These are phyloP conservation scores for Solanum infundibuliforme DNA, from an alignment of 257 asterid genomes.

Conservation along the genomic window DNA sequence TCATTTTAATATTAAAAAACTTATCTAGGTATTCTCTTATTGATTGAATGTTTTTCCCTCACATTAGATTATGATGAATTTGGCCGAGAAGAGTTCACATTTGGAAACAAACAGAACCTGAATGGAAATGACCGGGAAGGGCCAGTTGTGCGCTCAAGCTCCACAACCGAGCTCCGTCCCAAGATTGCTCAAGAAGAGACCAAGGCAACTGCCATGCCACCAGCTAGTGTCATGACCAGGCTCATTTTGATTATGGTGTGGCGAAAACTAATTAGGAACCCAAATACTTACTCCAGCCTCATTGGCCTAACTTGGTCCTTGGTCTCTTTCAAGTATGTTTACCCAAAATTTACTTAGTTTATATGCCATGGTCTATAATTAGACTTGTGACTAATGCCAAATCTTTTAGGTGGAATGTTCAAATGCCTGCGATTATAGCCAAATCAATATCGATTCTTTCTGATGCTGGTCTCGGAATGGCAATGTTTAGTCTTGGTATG, in stretches of 20 bases:
- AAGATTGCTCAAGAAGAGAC: slow-evolving; percentile 23
- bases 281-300: slow-evolving; percentile 39
- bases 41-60: neutral
- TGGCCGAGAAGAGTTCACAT: slow-evolving; percentile 50
- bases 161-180: slow-evolving; percentile 79
- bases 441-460: slow-evolving; percentile 33
- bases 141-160: slow-evolving; percentile 71
- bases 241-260: slow-evolving; percentile 41
- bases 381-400: neutral
- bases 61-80: slow-evolving; percentile 70
- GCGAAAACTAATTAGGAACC: slow-evolving; percentile 36
- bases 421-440: slow-evolving; percentile 37
- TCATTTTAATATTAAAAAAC: neutral
- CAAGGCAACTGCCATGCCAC: slow-evolving; percentile 31
- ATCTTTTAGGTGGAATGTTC: slow-evolving; percentile 27
- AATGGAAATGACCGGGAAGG: slow-evolving; percentile 28
- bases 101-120: slow-evolving; percentile 21
- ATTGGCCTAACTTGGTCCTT: slow-evolving; percentile 35
- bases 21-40: neutral
- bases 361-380: neutral
- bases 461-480: slow-evolving; percentile 50
- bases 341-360: neutral
- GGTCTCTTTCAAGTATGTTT: slow-evolving; percentile 23
- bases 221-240: slow-evolving; percentile 38
- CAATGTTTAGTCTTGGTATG: slow-evolving; percentile 45